phyloP scores from a whole-genome alignment of 2,329 filamentous ascomycete species.

The Xylariaceae sp. region DNA sequence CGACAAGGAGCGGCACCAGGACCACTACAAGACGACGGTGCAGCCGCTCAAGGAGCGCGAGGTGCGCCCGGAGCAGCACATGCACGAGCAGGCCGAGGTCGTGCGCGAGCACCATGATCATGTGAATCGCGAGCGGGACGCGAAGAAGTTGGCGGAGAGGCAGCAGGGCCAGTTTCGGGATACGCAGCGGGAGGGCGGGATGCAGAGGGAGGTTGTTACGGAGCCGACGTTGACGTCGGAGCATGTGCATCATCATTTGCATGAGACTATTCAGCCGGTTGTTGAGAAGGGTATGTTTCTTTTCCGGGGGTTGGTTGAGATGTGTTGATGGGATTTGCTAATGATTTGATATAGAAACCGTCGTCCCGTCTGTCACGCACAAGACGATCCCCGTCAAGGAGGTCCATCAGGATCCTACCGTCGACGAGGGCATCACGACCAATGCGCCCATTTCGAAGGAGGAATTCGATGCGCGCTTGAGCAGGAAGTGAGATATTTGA shows the following conservation, averaged over 20 bases:
- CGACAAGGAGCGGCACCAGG: constrained; percentile 16
- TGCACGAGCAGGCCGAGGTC: constrained; percentile 7
- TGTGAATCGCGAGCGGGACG: constrained; percentile 1
- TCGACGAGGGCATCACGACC: constrained; percentile 12
- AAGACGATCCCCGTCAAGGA: constrained; percentile 18
- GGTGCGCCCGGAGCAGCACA: constrained; percentile 10
- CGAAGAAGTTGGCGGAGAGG: not conserved
- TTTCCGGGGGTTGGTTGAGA: no score
- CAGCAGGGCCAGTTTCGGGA: constrained; percentile 10
- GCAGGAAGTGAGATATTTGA: not conserved
- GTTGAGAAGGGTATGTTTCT: constrained; percentile 16
- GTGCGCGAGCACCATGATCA: not conserved
- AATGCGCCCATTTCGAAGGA: constrained; percentile 11
- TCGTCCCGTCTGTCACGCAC: constrained; percentile 17
- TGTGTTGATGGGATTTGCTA: no score
- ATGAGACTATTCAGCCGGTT: constrained; percentile 20
- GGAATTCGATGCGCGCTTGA: constrained; percentile 14
- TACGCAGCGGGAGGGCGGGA: not conserved
- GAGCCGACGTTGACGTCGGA: constrained; percentile 14
- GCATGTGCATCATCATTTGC: constrained; percentile 15
- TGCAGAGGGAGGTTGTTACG: not conserved
- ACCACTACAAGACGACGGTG: constrained; percentile 18
- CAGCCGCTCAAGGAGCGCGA: constrained; percentile 17
- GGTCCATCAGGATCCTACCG: constrained; percentile 7
- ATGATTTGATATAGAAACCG: constrained; percentile 9